Base-by-base conservation (phyloP, 2,329 filamentous ascomycete genomes). In the Talaromyces islandicus region DNA sequence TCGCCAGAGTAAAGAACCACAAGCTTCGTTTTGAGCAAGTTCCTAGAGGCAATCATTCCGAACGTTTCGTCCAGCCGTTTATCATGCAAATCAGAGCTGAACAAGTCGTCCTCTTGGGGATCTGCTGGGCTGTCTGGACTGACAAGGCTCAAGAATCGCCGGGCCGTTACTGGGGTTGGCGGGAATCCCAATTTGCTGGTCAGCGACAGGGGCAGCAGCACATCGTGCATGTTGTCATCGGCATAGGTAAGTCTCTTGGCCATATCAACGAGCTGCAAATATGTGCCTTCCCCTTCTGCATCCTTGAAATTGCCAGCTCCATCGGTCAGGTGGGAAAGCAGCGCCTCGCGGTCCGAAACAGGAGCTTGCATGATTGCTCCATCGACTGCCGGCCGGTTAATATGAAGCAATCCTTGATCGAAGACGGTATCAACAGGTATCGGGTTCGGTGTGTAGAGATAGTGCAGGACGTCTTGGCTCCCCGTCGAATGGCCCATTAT, bases 51-150 rank as follows among this genome's bases (percentile, higher is more conserved):
- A 41, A 81, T 71, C 63, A 68, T 77, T 3, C 86, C 83, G 82
- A 93, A 96, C n/a, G 87, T 88, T 14, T 71, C 71, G 25, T 73
- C 69, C 7, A 92, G 77, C 19, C 80, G 78, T 32, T 83, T 78
- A 48, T 85, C 81, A 0, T 78, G 73, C n/a, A 94, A 76, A 69
- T 94, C 89, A 2, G 85, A 87, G n/a, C 89, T 92, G 76, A 96
- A 96, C 69, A 89, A 91, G 71, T 96, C 92, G 71, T 97, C 92
- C 61, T 90, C 88, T 10, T 88, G 89, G 5, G 85, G 80, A 56
- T 78, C 73, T 53, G 79, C 76, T 0, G 83, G 83, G 24, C 80
- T 83, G 52, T 74, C 74, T 0, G 78, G 78, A 43, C 76, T 79
- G 0, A 81, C 77, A 7, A 89, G 74, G 53, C 83, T 84, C 38